Evolutionary conservation across 164 flowering plant genomes (phyloP), one percentile per base, ranked within the genome.

Genomic region (Kalanchoe fedtschenkoi): DNA sequence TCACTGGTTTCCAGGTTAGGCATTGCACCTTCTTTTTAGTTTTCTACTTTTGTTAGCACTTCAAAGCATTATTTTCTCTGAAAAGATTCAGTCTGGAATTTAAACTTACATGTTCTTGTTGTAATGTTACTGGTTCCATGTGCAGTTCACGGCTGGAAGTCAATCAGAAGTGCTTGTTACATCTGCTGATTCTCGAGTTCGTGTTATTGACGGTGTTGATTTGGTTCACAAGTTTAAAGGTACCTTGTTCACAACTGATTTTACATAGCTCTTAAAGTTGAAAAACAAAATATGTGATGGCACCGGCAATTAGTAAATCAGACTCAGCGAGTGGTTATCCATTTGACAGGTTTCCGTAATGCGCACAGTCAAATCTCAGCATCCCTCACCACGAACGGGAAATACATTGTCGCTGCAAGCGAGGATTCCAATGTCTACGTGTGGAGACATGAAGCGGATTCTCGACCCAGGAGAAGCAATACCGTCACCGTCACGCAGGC

Each of bases 361-460:
- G 75, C 91, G 22, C 87, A 71, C 76, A 91, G 97, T 75, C 97
- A 95, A 71, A 95, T 95, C 35, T 83, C 96, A n/a, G 95, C 96
- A 56, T 80, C 93, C 29, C 55, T 86, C 43, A 75, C 96, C 14
- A 78, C 85, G 35, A 83, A 95, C 58, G 96, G 99, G 38, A 91
- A 78, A 77, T 82, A 84, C 61, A 84, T 95, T 63, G 78, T 95
- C 28, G 78, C 86, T 69, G 99, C 99, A 15, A 95, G 99, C 67
- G 99, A 95, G 75, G 97, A 91, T 78, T 91, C 97, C 16, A 69
- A 82, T 60, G 97, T 95, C 17, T 95, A 84, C 69, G 74, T 91
- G 22, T 95, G 99, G 99, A 91, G 81, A 67, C 83, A 87, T 59
- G 96, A 87, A 71, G 75, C 75, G 58, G 83, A 81, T 62, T 80